Percentiles rank a stretch among this genome's conserved stretches.
These are phyloP conservation scores for Pseudoscleropodium purum DNA, from an alignment of 225 moss, liverwort and hornwort genomes.

Conservation along the genomic window DNA sequence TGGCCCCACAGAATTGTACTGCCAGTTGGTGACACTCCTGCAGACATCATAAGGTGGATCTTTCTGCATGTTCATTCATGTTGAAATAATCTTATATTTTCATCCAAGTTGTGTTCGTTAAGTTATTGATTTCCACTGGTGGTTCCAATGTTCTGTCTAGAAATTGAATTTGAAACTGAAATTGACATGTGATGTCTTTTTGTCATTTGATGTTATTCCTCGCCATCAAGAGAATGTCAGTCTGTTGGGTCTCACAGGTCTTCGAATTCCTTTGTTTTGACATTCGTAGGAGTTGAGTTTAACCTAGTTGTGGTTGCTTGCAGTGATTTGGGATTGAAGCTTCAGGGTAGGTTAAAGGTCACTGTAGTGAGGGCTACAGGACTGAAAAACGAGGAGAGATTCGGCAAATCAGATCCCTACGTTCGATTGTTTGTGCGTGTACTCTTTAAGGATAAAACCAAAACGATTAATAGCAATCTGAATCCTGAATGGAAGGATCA, in stretches of 20 bases:
- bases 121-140: neutral
- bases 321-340: conserved; percentile 81
- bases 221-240: neutral
- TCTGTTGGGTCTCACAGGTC: neutral
- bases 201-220: neutral
- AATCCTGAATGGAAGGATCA: conserved; percentile 72
- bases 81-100: neutral
- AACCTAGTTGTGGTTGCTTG: conserved; percentile 5
- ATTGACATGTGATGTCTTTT: neutral
- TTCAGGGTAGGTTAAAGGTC: conserved; percentile 62
- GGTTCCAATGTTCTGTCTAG: neutral
- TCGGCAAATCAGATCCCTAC: conserved; percentile 93
- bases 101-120: neutral
- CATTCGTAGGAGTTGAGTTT: neutral
- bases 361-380: conserved; percentile 48
- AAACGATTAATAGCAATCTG: conserved; percentile 28
- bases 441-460: conserved; percentile 67
- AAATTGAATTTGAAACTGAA: neutral
- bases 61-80: neutral
- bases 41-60: conserved; percentile 37
- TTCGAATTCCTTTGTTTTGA: neutral
- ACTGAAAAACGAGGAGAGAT: conserved; percentile 70
- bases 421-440: conserved; percentile 67
- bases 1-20: conserved; percentile 93
- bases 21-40: conserved; percentile 59